Percentiles rank a stretch among this genome's conserved stretches.
Evolutionary conservation across 1,284 basidiomycete species (phyloP).

Genomic region (Cerrena zonata): DNA sequence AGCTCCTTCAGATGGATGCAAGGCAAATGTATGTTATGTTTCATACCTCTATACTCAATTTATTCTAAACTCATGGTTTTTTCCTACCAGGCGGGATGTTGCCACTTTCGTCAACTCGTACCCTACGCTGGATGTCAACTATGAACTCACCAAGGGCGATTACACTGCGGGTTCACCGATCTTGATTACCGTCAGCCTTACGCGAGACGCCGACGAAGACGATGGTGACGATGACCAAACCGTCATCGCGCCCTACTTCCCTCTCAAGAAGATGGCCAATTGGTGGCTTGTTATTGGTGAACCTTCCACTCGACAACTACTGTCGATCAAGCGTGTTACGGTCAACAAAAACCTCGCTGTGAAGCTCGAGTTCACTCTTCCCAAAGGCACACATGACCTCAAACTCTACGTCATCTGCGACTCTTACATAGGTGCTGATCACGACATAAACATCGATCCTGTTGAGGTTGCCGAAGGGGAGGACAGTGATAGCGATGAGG

Average conservation of each 20-base stretch:
- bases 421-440: conserved; percentile 84
- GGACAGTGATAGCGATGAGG: conserved; percentile 68
- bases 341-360: conserved; percentile 73
- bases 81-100: conserved; percentile 64
- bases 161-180: conserved; percentile 84
- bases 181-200: conserved; percentile 71
- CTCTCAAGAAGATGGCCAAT: conserved; percentile 83
- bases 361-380: conserved; percentile 84
- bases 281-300: conserved; percentile 98
- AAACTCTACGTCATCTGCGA: conserved; percentile 93
- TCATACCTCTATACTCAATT: not conserved
- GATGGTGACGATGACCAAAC: conserved; percentile 70
- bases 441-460: conserved; percentile 76
- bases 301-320: conserved; percentile 63
- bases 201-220: conserved; percentile 82
- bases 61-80: conserved; percentile 1
- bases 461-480: conserved; percentile 86
- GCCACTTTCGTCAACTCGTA: conserved; percentile 93
- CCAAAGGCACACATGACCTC: conserved; percentile 77
- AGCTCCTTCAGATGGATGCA: conserved; percentile 80
- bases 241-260: conserved; percentile 90
- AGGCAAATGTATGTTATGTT: conserved; percentile 68
- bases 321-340: conserved; percentile 94
- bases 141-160: conserved; percentile 77
- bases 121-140: conserved; percentile 84